Percentiles rank a stretch among this genome's conserved stretches.
phyloP scores from a whole-genome alignment of 495 filamentous ascomycete genomes.

The Aspergillus homomorphus region DNA sequence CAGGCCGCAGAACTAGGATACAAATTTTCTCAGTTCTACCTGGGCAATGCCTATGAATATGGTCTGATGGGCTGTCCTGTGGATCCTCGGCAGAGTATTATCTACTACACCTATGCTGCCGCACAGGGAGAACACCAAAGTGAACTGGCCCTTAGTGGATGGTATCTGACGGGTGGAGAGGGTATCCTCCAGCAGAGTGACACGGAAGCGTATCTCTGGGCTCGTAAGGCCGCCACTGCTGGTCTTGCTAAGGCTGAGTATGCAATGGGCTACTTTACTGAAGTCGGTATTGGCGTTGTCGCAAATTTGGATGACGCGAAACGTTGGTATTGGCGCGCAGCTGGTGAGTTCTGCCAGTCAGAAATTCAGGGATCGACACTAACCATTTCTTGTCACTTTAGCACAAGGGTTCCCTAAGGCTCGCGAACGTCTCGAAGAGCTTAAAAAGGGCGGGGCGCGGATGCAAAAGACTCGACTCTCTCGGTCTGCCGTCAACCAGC shows the following conservation, averaged over 20 bases:
- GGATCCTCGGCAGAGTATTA: conserved; percentile 78
- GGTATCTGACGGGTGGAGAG: conserved; percentile 91
- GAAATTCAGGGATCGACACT: conserved; percentile 12
- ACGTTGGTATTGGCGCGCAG: conserved; percentile 96
- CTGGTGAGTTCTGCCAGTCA: conserved; percentile 63
- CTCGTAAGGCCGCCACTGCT: conserved; percentile 81
- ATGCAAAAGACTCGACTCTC: conserved; percentile 75
- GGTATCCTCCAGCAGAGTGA: conserved; percentile 89
- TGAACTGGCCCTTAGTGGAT: conserved; percentile 87
- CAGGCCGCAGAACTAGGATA: conserved; percentile 90
- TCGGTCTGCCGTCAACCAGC: conserved; percentile 76
- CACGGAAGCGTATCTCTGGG: conserved; percentile 96
- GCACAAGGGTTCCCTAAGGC: conserved; percentile 94
- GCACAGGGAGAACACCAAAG: conserved; percentile 93
- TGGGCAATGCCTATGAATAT: conserved; percentile 87
- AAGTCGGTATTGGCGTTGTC: conserved; percentile 87
- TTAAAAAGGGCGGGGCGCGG: conserved; percentile 72
- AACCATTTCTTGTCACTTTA: conserved; percentile 33
- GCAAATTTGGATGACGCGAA: conserved; percentile 91
- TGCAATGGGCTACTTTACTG: conserved; percentile 97
- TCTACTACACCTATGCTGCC: conserved; percentile 90
- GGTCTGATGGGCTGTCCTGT: conserved; percentile 77
- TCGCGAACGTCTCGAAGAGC: conserved; percentile 83
- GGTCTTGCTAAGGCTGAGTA: conserved; percentile 91
- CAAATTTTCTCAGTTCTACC: conserved; percentile 88